phyloP scores from a whole-genome alignment of 1,284 basidiomycete genomes.

The Pseudozyma pruni region DNA sequence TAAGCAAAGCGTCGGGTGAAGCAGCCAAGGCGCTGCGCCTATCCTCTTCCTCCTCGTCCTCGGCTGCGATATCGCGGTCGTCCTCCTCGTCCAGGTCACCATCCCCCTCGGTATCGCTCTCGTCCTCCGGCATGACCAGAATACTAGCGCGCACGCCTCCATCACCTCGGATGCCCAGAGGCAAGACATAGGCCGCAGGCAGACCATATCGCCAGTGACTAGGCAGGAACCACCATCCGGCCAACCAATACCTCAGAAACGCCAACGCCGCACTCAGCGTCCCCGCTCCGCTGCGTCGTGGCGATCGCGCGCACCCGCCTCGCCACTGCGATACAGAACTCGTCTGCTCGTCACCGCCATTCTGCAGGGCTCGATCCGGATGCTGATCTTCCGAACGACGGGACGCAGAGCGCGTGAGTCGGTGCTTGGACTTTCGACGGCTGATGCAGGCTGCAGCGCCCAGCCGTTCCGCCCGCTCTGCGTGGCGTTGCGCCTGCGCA shows the following conservation, averaged over 20 bases:
- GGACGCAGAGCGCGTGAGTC: constrained; percentile 5
- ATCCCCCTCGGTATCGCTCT: constrained; percentile 46
- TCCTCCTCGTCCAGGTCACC: constrained; percentile 26
- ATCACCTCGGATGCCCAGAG: constrained; percentile 56
- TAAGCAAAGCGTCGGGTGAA: constrained; percentile 11
- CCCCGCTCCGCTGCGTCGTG: constrained; percentile 17
- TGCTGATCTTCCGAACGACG: constrained; percentile 23
- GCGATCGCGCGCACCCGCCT: constrained; percentile 31
- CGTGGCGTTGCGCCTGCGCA: constrained; percentile 40
- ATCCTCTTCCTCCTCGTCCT: constrained; percentile 34
- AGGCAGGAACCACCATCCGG: constrained; percentile 51
- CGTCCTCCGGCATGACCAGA: constrained; percentile 48
- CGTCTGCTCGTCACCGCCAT: constrained; percentile 9
- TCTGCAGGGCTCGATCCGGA: too few species aligned
- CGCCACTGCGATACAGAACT: constrained; percentile 38
- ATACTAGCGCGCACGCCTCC: constrained; percentile 58
- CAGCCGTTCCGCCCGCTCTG: constrained; percentile 27
- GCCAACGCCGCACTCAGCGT: constrained; percentile 41
- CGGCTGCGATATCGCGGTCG: constrained; percentile 37
- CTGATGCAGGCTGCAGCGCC: constrained; percentile 24
- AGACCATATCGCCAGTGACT: constrained; percentile 48
- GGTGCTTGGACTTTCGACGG: constrained; percentile 18
- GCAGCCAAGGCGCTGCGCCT: constrained; percentile 7
- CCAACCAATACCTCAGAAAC: constrained; percentile 51
- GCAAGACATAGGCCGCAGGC: constrained; percentile 52